Evolutionary conservation across 2,329 filamentous ascomycete species (phyloP), one percentile per base, ranked within the genome.

Genomic region (Ceratocystis cubensis): DNA sequence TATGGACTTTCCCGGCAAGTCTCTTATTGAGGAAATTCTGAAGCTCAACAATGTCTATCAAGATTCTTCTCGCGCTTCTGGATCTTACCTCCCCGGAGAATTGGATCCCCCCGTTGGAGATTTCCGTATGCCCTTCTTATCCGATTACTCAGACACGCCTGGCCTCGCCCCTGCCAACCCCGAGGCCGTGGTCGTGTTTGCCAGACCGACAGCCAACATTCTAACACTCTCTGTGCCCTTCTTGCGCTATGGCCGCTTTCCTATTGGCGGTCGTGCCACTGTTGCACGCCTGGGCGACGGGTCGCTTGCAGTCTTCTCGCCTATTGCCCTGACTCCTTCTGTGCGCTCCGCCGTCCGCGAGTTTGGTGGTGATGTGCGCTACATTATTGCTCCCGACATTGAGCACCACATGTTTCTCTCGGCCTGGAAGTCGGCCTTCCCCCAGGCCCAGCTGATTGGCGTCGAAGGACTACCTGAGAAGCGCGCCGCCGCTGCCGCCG

Each of bases 351-450:
- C 87, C 74, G 78, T 89, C 64, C 77, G 81, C 65, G 79, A 84
- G 45, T 78, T 90, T 66, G 86, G 86, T 69, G 86, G 86, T 63
- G 81, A 84, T 15, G 84, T 96, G 64, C 83, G 82, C 70, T 97
- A 97, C 80, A 86, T 99, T 70, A 80, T 93, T 30, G 93, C 94
- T 0, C 84, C 88, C 1, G 94, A 99, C 75, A 82, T 89, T 64
- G 91, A 99, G 78, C 94, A 99, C 76, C 94, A 99, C 81, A 90
- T 99, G 74, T 95, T 94, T 79, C 75, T 99, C 65, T 87, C 88
- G 0, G 81, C 89, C 63, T 99, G 94, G 93, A 85, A 88, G 72
- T 78, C 82, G 63, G 88, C 84, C 33, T 97, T 84, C 74, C 92
- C 93, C 0, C 75, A 82, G 50, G 92, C 93, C 37, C 86, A 87